Base-by-base conservation (phyloP, 2,329 filamentous ascomycete species). In the Alternaria gaisen region DNA sequence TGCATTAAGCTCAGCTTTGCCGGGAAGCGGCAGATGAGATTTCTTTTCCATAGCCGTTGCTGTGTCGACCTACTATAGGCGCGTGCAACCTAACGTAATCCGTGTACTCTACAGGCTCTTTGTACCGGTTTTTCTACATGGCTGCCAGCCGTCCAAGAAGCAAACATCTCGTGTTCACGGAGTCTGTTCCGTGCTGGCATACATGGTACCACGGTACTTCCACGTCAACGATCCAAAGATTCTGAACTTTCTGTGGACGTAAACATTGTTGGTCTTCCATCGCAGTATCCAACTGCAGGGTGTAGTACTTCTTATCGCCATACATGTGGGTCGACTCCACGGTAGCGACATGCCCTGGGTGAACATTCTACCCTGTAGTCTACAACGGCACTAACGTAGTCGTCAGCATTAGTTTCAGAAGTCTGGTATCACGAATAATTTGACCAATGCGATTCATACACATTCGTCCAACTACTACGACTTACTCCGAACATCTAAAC, bases 401-500 rank as follows among this genome's bases (percentile, higher is more conserved):
- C 14, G 5, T 36, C 32, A 36, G 12, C 32, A 36, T 16, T 14
- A 36, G 32, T 14, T 36, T 36, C 32, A 36, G 32, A 36, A 36
- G 12, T 16, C 14, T 14, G 14, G 32, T 36, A 36, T 14, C 14
- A 14, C 5, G 3, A 36, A 16, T 5, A 36, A 6, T 14, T 34
- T 6, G 32, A 36, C 32, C 12, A 14, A 16, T 36, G 34, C 16
- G 34, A 38, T 47, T 47, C 16, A 32, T 18, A 38, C 34, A 40
- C 5, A 20, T 40, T 4, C 11, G 18, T 5, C 18, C n/a, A 4
- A 9, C 34, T 48, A 36, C 34, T 24, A 36, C 18, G 3, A 18
- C 32, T 42, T 46, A 61, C 40, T 58, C 26, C 18, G 9, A 34
- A 50, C 68, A 70, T 26, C 14, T 53, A 56, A 67, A 69, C 5